Evolutionary conservation across 257 asterid species (phyloP), one percentile per base, ranked within the genome.

Genomic region (Nicotiana otophora): DNA sequence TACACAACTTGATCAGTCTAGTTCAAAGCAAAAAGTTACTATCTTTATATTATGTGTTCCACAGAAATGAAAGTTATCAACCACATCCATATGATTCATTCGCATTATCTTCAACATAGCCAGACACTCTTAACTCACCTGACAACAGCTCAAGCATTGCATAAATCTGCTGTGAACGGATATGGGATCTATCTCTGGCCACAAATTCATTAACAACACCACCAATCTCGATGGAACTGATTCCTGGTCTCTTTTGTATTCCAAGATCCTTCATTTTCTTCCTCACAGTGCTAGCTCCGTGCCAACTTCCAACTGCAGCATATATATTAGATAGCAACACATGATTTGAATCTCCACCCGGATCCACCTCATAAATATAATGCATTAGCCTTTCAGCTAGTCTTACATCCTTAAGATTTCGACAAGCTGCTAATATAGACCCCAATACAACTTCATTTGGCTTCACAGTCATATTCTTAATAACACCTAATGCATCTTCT

Each of bases 261-360:
- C 97, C 94, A 19, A 69, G 94, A 26, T 78, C 89, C 91, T 94
- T 94, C 98, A 94, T 94, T 86, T 85, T 92, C 92, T 82, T 91
- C 91, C 98, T 90, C 82, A 89, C 87, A 0, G 87, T 86, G 85
- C 92, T 88, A 31, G 97, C 97, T 82, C 97, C 97, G 7, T 70
- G 83, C 97, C 97, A 93, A 67, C 95, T 91, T 67, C 97, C 97
- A 0, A 30, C 70, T 3, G 94, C 85, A 15, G 98, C 97, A 65
- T 93, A 91, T 61, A 91, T 88, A 82, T 94, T 94, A 5, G 97
- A 93, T 39, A 94, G 84, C 86, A 92, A n/a, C 10, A 87, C 92
- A 46, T 92, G 85, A 82, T 89, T 90, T 15, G 88, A 92, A 86
- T 93, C 95, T 26, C 93, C 94, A 6, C 58, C 81, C 0, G 89